Evolutionary conservation across 306 rosid genomes (phyloP).

Genomic region (Rosa rugosa): DNA sequence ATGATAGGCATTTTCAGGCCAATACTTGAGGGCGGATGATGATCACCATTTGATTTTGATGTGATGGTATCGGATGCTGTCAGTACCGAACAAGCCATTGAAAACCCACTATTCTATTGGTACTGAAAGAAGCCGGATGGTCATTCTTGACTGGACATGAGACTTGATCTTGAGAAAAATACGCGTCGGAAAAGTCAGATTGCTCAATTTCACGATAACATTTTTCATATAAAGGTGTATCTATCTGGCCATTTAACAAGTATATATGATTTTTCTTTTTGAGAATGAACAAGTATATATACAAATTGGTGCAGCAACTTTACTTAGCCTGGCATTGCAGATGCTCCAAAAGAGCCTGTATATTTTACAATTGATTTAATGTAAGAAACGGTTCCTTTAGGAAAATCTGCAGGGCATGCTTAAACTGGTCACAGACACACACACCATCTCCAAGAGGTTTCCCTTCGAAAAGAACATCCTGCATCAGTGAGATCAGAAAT

Average conservation of each 20-base stretch:
- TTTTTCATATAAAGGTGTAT: neutral
- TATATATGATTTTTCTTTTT: neutral
- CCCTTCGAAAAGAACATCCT: constrained; percentile 42
- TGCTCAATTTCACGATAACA: neutral
- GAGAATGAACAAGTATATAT: neutral
- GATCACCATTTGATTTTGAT: neutral
- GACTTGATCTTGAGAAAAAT: neutral
- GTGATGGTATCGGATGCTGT: neutral
- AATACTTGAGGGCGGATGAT: neutral
- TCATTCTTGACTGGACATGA: neutral
- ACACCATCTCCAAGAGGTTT: neutral
- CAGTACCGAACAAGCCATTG: neutral
- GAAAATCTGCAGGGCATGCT: constrained; percentile 31
- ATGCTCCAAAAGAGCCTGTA: constrained; percentile 12
- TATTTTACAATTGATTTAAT: constrained; percentile 6
- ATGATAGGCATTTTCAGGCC: neutral
- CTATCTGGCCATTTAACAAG: neutral
- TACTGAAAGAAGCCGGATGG: neutral
- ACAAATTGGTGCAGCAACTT: neutral
- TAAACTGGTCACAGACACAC: neutral
- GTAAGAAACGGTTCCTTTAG: constrained; percentile 35
- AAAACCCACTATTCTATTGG: neutral
- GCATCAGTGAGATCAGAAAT: constrained; percentile 27
- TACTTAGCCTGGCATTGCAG: constrained; percentile 14
- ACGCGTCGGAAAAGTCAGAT: neutral